Percentiles rank a stretch among this genome's conserved stretches.
Evolutionary conservation across 2,329 filamentous ascomycete species (phyloP).

Genomic region (Aspergillus neoniger): DNA sequence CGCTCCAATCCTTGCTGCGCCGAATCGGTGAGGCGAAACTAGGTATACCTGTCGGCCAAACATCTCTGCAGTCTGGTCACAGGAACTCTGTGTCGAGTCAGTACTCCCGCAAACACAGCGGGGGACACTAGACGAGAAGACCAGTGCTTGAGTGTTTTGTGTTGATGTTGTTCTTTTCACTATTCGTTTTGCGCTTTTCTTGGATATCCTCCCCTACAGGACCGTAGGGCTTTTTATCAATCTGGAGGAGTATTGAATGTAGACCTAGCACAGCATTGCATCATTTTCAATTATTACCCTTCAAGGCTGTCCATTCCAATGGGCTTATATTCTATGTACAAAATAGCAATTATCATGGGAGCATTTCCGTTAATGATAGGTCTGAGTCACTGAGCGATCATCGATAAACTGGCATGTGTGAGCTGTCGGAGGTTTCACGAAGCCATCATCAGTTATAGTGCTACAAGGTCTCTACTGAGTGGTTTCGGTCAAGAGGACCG

Average conservation of each 20-base stretch:
- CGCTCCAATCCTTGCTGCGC: slow-evolving; percentile 74
- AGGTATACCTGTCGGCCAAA: slow-evolving; percentile 44
- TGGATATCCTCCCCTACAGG: slow-evolving; percentile 34
- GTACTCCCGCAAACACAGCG: slow-evolving; percentile 32
- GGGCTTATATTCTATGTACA: slow-evolving; percentile 14
- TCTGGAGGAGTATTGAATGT: slow-evolving; percentile 23
- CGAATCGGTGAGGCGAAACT: slow-evolving; percentile 77
- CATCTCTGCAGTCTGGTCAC: slow-evolving; percentile 32
- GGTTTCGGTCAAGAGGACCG: slow-evolving; percentile 18
- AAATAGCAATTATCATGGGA: slow-evolving; percentile 11
- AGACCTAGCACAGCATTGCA: slow-evolving; percentile 23
- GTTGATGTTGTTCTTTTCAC: slow-evolving; percentile 8
- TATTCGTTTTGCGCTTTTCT: slow-evolving; percentile 23
- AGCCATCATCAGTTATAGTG: no score
- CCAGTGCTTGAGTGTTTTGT: slow-evolving; percentile 11
- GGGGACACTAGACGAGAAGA: slow-evolving; percentile 23
- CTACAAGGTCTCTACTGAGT: background rate
- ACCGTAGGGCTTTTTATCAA: slow-evolving; percentile 20
- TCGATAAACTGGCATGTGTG: background rate
- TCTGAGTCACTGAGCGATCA: background rate
- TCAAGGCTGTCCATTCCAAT: background rate
- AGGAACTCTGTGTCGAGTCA: slow-evolving; percentile 40
- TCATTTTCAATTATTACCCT: slow-evolving; percentile 1
- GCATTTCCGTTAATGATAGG: background rate
- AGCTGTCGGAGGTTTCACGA: background rate